Evolutionary conservation across 768 basidiomycete genomes (phyloP).

Genomic region (Gautieria morchelliformis): DNA sequence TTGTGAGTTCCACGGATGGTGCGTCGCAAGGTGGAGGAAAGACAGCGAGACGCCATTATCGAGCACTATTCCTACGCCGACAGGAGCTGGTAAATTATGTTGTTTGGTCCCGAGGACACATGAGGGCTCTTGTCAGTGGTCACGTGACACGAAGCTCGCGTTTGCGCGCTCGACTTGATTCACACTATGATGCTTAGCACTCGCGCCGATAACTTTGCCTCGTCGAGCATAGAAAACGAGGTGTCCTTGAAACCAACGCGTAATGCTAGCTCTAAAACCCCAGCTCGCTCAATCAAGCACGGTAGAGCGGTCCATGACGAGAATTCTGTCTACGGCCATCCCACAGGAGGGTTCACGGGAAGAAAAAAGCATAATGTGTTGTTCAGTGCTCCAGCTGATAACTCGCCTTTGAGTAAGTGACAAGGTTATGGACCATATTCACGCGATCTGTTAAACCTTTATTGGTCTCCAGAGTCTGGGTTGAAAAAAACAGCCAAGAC

Average conservation of each 20-base stretch:
- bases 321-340: constrained; percentile 3
- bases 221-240: background rate
- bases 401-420: background rate
- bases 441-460: background rate
- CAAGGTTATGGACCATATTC: background rate
- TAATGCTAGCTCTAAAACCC: background rate
- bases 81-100: background rate
- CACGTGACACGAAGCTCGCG: constrained; percentile 2
- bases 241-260: background rate
- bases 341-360: background rate
- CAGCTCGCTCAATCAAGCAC: background rate
- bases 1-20: background rate
- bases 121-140: background rate
- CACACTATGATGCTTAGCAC: background rate
- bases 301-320: constrained; percentile 1
- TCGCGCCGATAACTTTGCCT: background rate
- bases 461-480: background rate
- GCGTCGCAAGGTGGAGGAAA: constrained; percentile 4
- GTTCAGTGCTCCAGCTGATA: background rate
- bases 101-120: background rate
- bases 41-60: constrained; percentile 4
- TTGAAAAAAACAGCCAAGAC: background rate
- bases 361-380: background rate
- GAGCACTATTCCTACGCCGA: background rate
- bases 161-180: background rate